Evolutionary conservation across 805 yeast genomes (phyloP), one percentile per base, ranked within the genome.

Genomic region (Hanseniaspora thailandica): DNA sequence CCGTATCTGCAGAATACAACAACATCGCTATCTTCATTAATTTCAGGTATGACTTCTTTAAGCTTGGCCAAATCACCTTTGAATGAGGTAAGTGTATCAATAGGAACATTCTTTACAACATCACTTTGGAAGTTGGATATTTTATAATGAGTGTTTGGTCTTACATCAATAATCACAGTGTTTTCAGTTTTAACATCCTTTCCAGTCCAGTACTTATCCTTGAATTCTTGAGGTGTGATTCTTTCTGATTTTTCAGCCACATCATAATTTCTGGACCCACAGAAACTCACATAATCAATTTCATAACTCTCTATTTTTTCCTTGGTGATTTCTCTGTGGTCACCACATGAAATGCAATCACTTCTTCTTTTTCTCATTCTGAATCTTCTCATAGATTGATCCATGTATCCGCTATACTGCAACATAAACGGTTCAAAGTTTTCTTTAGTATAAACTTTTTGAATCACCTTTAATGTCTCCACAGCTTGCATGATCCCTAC

Each of bases 401-500:
- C 73, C 2, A 81, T 83, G 59, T 75, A 82, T 0, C 84, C 90
- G 1, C 80, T 77, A 61, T 82, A 86, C 59, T 81, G 71, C 19
- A 82, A 67, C 52, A 88, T 69, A 60, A 81, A 83, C 0, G 96
- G 95, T 52, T 71, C 66, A 65, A 85, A 86, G 45, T 69, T 73
- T 0, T 73, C 75, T 1, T 53, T 36, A 0, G 71, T 66, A 59
- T 86, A 84, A 35, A 67, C 70, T 0, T 75, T 81, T 2, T 82
- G 71, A 2, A 86, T 61, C 7, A 90, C 71, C 63, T 90, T 89
- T 25, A 94, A 74, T 0, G 95, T 74, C 61, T 93, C 98, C 20
- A 84, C 68, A 0, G 96, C 95, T 84, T 93, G 90, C 73, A 85
- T 74, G 0, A 80, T 72, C 9, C 98, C 99, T 63, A 90, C 78